Evolutionary conservation across 495 filamentous ascomycete species (phyloP), one percentile per base, ranked within the genome.

Genomic region (Daldinia vernicosa): DNA sequence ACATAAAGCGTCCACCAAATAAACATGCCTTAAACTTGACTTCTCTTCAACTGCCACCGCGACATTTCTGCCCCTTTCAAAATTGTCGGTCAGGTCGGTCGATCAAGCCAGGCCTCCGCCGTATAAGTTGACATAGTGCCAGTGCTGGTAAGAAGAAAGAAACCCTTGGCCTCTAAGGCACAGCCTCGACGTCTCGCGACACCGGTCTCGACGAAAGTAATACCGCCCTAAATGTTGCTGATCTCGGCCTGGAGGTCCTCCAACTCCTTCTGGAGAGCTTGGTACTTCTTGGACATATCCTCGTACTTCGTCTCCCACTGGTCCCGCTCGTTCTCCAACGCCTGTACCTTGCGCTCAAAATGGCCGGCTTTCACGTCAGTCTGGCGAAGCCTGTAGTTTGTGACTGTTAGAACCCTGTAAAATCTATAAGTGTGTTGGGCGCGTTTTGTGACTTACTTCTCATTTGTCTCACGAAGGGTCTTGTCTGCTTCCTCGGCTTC

Each of bases 281-380:
- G 80, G 85, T 94, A 91, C 83, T 97, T 97, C 89, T 94, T 91
- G 67, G 88, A 77, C 89, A 95, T 93, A 79, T 98, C 95, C 83
- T 98, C 96, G 82, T 94, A 98, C 85, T 98, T 98, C 81, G 83
- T 75, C 85, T 98, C 96, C 93, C 94, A 97, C 79, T 92, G 85
- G 80, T 97, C 93, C 70, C 91, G 90, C 74, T 93, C 87, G 64
- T 85, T 81, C 82, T 99, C 95, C 70, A 99, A 89, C 73, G 95
- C 97, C 80, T 96, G 91, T 70, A 99, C 95, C 85, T 99, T 98
- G 85, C 96, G 96, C 84, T 98, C 96, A 83, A 93, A 97, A 87
- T 99, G 95, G 68, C 95, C 96, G 78, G 95, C 93, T 85, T 98
- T 98, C 83, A 98, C 93, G 80, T 98, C 95, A 81, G 95, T 98